These are phyloP conservation scores for Solanum bulbocastanum DNA, from an alignment of 257 asterid genomes.

Conservation along the genomic window DNA sequence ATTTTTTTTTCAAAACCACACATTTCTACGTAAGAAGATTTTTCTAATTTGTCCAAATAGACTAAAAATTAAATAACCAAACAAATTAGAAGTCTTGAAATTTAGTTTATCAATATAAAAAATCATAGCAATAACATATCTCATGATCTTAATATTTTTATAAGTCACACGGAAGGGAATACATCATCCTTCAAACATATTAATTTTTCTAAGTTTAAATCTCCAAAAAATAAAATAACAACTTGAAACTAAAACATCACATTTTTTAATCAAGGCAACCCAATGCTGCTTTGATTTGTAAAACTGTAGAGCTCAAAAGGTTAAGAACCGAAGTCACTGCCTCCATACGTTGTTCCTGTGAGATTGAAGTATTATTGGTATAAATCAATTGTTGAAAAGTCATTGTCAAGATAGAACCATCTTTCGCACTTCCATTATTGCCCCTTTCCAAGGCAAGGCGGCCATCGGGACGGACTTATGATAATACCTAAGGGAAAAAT, in stretches of 20 bases:
- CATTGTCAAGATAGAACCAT: slow-evolving; percentile 46
- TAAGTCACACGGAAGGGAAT: background rate
- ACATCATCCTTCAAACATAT: background rate
- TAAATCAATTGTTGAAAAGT: slow-evolving; percentile 34
- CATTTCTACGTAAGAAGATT: background rate
- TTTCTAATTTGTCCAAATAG: background rate
- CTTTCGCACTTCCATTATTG: background rate
- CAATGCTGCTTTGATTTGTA: background rate
- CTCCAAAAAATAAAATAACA: background rate
- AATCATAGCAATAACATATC: background rate
- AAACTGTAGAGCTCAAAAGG: background rate
- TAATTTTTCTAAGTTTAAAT: background rate
- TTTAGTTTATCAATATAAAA: background rate
- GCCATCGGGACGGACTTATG: slow-evolving; percentile 44
- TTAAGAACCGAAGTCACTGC: slow-evolving; percentile 26
- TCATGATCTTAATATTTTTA: background rate
- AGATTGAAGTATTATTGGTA: background rate
- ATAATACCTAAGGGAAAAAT: slow-evolving; percentile 57
- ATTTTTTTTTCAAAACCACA: background rate
- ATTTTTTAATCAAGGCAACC: background rate
- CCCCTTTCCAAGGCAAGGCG: background rate
- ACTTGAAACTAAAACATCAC: background rate
- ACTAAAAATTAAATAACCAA: background rate
- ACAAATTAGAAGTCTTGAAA: background rate
- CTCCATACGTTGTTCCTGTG: slow-evolving; percentile 36